Conservation (phyloP, 805 yeast genomes). For the Spathaspora boniae region DNA sequence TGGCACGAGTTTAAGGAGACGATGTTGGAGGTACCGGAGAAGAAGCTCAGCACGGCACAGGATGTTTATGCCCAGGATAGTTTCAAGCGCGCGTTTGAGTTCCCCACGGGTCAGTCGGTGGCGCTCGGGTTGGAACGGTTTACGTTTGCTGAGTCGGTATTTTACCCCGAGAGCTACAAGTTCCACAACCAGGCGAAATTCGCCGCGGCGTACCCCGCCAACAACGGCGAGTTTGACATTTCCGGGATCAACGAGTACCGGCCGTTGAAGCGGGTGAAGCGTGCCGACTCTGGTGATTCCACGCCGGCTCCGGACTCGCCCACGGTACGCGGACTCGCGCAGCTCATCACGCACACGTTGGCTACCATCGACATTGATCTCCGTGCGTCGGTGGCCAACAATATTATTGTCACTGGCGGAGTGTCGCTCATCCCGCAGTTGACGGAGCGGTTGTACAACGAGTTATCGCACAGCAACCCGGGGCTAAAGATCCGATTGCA, state of each 20-base stretch:
- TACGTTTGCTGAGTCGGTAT: constrained; percentile 67
- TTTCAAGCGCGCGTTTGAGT: constrained; percentile 55
- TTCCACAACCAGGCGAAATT: constrained; percentile 21
- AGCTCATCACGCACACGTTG: constrained; percentile 53
- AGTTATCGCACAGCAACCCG: constrained; percentile 67
- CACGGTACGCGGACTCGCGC: constrained; percentile 51
- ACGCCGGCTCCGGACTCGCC: constrained; percentile 25
- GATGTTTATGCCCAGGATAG: constrained; percentile 26
- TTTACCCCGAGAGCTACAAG: constrained; percentile 53
- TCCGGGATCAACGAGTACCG: constrained; percentile 60
- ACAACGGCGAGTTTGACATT: constrained; percentile 54
- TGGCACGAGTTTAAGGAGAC: constrained; percentile 77
- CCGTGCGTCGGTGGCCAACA: constrained; percentile 83
- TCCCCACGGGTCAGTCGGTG: constrained; percentile 71
- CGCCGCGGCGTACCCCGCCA: constrained; percentile 27
- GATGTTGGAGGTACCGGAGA: constrained; percentile 52
- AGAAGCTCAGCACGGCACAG: constrained; percentile 19
- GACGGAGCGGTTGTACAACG: constrained; percentile 70
- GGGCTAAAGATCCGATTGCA: constrained; percentile 83
- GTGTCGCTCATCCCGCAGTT: constrained; percentile 77
- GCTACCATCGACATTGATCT: constrained; percentile 72
- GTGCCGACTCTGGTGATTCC: constrained; percentile 32
- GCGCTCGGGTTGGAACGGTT: constrained; percentile 60
- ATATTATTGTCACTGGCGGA: constrained; percentile 84
- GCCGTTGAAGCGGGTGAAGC: constrained; percentile 62